Conservation (phyloP, 1,284 basidiomycete species). For the Cutaneotrichosporon cutaneum region DNA sequence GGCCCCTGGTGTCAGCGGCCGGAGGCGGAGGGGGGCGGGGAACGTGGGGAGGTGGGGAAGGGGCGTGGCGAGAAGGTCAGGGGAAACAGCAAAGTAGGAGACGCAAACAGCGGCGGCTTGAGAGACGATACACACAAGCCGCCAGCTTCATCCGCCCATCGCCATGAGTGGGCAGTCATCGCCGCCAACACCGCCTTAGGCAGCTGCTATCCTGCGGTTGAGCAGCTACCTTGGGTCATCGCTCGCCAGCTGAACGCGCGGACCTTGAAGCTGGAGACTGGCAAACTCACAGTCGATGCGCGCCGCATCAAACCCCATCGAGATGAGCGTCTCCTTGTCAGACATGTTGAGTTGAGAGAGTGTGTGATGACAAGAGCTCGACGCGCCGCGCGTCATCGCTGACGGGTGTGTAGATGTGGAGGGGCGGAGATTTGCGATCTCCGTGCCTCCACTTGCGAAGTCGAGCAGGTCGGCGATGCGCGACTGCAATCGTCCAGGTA, state of each 20-base stretch:
- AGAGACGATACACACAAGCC: not conserved
- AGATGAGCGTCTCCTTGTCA: constrained; percentile 73
- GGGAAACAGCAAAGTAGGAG: not conserved
- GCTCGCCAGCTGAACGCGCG: no score
- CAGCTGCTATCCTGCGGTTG: no score
- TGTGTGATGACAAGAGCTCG: not conserved
- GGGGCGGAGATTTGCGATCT: not conserved
- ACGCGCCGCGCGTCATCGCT: no score
- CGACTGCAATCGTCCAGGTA: no score
- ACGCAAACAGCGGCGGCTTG: not conserved
- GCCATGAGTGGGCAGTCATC: no score
- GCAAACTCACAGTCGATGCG: constrained; percentile 80
- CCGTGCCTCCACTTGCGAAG: not conserved
- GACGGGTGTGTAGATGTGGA: no score
- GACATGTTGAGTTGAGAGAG: constrained; percentile 34
- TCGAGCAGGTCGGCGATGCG: no score
- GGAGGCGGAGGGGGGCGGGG: not conserved
- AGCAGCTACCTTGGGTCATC: no score
- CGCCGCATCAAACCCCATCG: constrained; percentile 83
- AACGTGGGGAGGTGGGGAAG: not conserved
- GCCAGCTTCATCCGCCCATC: no score
- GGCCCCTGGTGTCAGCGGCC: constrained; percentile 62
- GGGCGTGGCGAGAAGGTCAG: constrained; percentile 1
- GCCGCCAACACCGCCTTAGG: no score
- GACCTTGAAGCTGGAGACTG: no score